Base-by-base conservation (phyloP, 345 rosid genomes). In the Salix exigua region DNA sequence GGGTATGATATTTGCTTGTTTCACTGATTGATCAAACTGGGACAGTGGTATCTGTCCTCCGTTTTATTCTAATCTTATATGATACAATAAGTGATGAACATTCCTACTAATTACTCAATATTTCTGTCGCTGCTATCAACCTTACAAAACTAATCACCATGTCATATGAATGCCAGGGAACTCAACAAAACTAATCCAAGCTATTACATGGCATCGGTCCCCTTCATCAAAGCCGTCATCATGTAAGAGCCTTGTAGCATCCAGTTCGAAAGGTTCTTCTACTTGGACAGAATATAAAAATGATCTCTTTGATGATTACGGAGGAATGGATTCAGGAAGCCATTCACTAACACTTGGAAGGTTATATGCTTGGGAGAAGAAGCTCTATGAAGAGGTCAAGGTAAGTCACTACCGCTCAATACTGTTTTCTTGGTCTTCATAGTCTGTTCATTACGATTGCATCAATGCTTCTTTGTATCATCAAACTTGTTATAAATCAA, bases 361-460 rank as follows among this genome's bases (percentile, higher is more conserved):
- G 78, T 68, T 91, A 14, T 88, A 87, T 80, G 93, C 91, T 37
- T 91, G 96, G 96, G 93, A 91, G 79, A 91, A 89, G 88, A 91
- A 91, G 85, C 96, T 91, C 23, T 91, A 81, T 46, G 89, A 87
- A 68, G 91, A 89, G 79, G 91, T 91, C 68, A 89, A 91, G 96
- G 96, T 87, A 81, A 75, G 51, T 3, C 18, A 16, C 21, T 50
- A 18, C 11, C 19, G 1, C 71, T 28, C 7, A 12, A 28, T 25
- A 4, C 60, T 69, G 42, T 26, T 38, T 38, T 40, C 12, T 26
- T 14, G n/a, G 25, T 51, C 38, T 4, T 71, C 42, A 60, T 30
- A 30, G 23, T 60, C 18, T 44, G 4, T 61, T 73, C 28, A 23
- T 9, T 38, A 16, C 38, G 51, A 37, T 16, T 48, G 19, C 26